Evolutionary conservation across 2,329 filamentous ascomycete species (phyloP).

Genomic region (Chalaropsis ovoidea): DNA sequence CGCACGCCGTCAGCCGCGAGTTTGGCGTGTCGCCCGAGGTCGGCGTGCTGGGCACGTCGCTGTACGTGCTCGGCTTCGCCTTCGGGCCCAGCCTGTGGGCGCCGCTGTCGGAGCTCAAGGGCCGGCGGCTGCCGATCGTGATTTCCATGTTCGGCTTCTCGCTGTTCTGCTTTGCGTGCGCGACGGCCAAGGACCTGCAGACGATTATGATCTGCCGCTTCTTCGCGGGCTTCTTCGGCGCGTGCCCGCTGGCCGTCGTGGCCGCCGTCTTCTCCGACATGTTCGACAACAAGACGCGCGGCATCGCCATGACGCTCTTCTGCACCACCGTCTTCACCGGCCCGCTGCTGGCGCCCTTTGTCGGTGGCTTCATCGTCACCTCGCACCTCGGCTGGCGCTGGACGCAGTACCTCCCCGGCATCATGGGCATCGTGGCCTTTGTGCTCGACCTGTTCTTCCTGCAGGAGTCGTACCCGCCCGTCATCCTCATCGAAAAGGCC

Average conservation of each 20-base stretch:
- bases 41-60: slow-evolving; percentile 53
- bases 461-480: slow-evolving; percentile 59
- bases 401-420: slow-evolving; percentile 55
- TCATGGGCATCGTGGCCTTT: slow-evolving; percentile 55
- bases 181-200: slow-evolving; percentile 56
- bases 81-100: slow-evolving; percentile 63
- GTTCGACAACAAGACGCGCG: slow-evolving; percentile 54
- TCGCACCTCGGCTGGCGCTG: slow-evolving; percentile 61
- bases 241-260: slow-evolving; percentile 57
- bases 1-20: slow-evolving; percentile 43
- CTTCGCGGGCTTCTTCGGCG: slow-evolving; percentile 62
- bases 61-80: slow-evolving; percentile 63
- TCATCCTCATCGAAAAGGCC: slow-evolving; percentile 53
- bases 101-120: slow-evolving; percentile 61
- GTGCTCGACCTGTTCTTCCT: slow-evolving; percentile 52
- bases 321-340: slow-evolving; percentile 51
- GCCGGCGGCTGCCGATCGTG: slow-evolving; percentile 53
- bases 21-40: slow-evolving; percentile 55
- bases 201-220: slow-evolving; percentile 63
- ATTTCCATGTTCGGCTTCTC: slow-evolving; percentile 59
- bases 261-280: slow-evolving; percentile 64
- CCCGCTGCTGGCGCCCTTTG: slow-evolving; percentile 56
- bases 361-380: slow-evolving; percentile 55
- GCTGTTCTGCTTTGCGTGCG: slow-evolving; percentile 55
- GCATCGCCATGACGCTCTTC: slow-evolving; percentile 39